Percentiles rank a stretch among this genome's conserved stretches.
These are phyloP conservation scores for Limnanthes douglasii DNA, from an alignment of 345 rosid species.

Conservation along the genomic window DNA sequence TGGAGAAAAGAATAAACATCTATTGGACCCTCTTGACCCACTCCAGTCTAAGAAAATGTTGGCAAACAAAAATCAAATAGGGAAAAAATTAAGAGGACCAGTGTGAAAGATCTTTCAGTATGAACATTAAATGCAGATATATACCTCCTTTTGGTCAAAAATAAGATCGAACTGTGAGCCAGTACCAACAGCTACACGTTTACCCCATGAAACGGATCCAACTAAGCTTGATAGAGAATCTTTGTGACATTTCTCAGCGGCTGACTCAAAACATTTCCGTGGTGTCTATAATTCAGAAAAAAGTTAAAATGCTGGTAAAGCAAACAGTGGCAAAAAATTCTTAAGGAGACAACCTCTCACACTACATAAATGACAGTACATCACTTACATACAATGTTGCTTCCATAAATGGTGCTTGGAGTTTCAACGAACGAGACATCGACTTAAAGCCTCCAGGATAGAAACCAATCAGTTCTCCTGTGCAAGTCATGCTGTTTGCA, in stretches of 20 bases:
- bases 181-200: conserved; percentile 81
- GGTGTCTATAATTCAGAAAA: conserved; percentile 36
- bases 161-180: conserved; percentile 79
- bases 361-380: conserved; percentile 3
- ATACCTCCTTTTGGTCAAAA: conserved; percentile 48
- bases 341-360: conserved; percentile 5
- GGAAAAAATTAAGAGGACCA: conserved; percentile 3
- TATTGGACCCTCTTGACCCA: conserved; percentile 19
- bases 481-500: conserved; percentile 79
- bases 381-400: conserved; percentile 76
- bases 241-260: conserved; percentile 69
- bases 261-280: conserved; percentile 77
- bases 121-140: neutral
- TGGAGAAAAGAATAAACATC: conserved; percentile 67
- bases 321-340: neutral
- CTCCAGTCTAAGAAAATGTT: conserved; percentile 28
- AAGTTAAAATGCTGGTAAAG: conserved; percentile 3
- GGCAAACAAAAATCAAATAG: conserved; percentile 6
- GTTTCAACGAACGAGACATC: conserved; percentile 46
- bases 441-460: conserved; percentile 79
- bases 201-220: conserved; percentile 96
- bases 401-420: conserved; percentile 91
- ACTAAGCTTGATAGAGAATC: conserved; percentile 72
- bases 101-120: neutral
- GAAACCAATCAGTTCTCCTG: conserved; percentile 82